A percentile compares a stretch with the other conserved stretches of the same genome.
phyloP scores from a whole-genome alignment of 75 land plant genomes.

The Cryptomeria japonica region DNA sequence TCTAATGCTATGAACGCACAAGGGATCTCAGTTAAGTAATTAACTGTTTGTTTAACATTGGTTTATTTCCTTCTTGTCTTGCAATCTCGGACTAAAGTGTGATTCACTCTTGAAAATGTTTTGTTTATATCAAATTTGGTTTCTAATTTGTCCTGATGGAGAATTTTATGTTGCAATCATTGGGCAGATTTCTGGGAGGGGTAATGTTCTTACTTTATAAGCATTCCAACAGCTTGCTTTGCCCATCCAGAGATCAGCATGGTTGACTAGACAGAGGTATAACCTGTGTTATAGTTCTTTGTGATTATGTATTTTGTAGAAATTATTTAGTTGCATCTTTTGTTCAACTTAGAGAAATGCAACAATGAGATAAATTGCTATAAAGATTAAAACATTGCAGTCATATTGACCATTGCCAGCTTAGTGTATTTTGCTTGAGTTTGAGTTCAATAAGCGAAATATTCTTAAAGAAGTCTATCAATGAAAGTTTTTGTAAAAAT shows the following conservation, averaged over 20 bases:
- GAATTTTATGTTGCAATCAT: constrained; percentile 56
- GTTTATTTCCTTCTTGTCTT: neutral
- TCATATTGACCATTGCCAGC: neutral
- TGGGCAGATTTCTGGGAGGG: constrained; percentile 82
- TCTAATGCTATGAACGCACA: too few species aligned
- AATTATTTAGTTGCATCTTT: neutral
- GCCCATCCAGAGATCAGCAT: constrained; percentile 99
- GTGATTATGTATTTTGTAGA: neutral
- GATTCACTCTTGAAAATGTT: neutral
- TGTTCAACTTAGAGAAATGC: neutral
- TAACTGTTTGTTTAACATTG: neutral
- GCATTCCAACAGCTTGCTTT: constrained; percentile 98
- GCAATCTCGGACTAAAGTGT: neutral
- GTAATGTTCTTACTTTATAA: constrained; percentile 83
- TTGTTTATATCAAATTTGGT: neutral
- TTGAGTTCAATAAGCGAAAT: neutral
- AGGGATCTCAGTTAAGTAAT: too few species aligned
- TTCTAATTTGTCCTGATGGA: neutral
- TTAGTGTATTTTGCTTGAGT: neutral
- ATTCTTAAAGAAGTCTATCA: neutral
- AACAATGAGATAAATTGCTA: neutral
- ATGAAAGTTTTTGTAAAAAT: too few species aligned
- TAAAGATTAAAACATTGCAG: neutral
- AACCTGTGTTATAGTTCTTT: neutral
- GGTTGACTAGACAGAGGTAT: constrained; percentile 96